These are phyloP conservation scores for Spathaspora hagerdaliae DNA, from an alignment of 805 yeast genomes.

Conservation along the genomic window DNA sequence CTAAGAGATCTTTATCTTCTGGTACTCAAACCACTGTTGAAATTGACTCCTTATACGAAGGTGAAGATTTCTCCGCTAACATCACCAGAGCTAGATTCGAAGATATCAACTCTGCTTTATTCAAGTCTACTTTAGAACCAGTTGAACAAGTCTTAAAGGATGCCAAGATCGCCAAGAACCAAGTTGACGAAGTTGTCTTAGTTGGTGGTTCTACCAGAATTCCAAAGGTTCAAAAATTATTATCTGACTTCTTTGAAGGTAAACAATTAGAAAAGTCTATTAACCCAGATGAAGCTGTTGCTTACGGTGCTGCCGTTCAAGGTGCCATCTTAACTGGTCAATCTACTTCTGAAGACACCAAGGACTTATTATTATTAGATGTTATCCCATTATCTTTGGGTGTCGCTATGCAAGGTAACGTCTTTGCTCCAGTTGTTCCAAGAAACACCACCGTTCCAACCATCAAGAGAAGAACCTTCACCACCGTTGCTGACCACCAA, in stretches of 20 bases:
- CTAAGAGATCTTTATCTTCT: conserved; percentile 48
- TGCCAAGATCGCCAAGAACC: conserved; percentile 38
- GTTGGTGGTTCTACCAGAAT: conserved; percentile 53
- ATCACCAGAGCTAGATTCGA: conserved; percentile 50
- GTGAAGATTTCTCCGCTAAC: conserved; percentile 48
- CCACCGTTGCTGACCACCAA: conserved; percentile 50
- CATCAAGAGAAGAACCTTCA: conserved; percentile 48
- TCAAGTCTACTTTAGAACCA: conserved; percentile 48
- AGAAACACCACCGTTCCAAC: conserved; percentile 51
- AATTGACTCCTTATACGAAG: conserved; percentile 47
- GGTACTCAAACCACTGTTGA: conserved; percentile 48
- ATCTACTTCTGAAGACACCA: conserved; percentile 46
- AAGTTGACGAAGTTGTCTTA: conserved; percentile 45
- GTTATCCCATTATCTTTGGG: conserved; percentile 49
- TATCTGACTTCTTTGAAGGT: conserved; percentile 49
- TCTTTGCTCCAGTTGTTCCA: conserved; percentile 48
- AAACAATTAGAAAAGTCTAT: conserved; percentile 47
- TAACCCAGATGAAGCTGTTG: conserved; percentile 51
- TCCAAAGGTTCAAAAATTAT: conserved; percentile 48
- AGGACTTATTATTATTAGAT: conserved; percentile 48
- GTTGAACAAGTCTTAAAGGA: conserved; percentile 49
- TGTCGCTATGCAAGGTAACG: conserved; percentile 50
- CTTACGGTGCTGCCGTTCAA: conserved; percentile 50
- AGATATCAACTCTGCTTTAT: conserved; percentile 47
- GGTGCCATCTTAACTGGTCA: conserved; percentile 51